Base-by-base conservation (phyloP, 176 grass and related monocot genomes). In the Neostapfia colusana region DNA sequence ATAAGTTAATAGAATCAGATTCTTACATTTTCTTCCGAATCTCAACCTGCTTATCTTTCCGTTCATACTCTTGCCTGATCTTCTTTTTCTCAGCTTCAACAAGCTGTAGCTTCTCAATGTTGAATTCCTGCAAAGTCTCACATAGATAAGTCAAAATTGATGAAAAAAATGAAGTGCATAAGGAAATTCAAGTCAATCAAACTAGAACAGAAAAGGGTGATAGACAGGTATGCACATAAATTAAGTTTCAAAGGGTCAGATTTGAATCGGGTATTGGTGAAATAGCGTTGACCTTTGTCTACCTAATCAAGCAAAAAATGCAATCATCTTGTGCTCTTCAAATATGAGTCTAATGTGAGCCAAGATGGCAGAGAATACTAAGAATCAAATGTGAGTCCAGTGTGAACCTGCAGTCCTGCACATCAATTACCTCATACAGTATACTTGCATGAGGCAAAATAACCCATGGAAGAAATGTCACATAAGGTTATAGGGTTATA, bases 71-170 rank as follows among this genome's bases (percentile, higher is more conserved):
- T 84, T 95, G 95, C 36, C 95, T 92, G 55, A 99, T 95, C 77
- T 95, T 99, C 74, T 90, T 95, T 86, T 99, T 99, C 81, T 99
- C 95, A 58, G 92, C 95, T 79, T 99, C 95, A 84, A 99, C 89
- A 85, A 99, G 92, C 77, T 99, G 96, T 49, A 99, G 46, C 80
- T 99, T 99, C 79, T 99, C 96, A 24, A 99, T 99, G 87, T 95
- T 99, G 72, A 99, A 99, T 70, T 99, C 96, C 96, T 99, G 74
- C 24, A 75, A 25, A 40, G 65, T 70, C 11, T 76, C 65, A 59
- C 43, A 65, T 10, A 78, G 58, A 75, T 59, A 78, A 70, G 27
- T 63, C 54, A 76, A 64, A 71, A 11, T n/a, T 58, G 20, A 55
- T 0, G 20, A 55, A 3, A 69, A 66, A 55, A 54, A 65, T 25